Evolutionary conservation across 768 basidiomycete species (phyloP).

Genomic region (Lanmaoa pseudosensibilis): DNA sequence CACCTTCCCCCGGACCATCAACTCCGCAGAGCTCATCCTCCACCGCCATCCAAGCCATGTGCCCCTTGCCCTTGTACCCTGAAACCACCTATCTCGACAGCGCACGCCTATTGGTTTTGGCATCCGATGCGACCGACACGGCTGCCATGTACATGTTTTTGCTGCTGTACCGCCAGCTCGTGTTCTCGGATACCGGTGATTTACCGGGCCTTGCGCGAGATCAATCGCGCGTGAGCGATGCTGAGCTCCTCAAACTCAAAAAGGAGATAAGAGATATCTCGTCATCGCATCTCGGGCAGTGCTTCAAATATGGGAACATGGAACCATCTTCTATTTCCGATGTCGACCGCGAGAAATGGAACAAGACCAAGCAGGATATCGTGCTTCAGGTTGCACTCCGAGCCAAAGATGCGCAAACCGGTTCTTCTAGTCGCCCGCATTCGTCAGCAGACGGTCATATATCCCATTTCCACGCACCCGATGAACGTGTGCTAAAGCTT

Average conservation of each 20-base stretch:
- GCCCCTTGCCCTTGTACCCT: conserved; percentile 51
- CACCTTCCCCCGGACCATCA: conserved; percentile 41
- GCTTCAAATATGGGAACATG: conserved; percentile 43
- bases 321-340: conserved; percentile 27
- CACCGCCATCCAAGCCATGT: conserved; percentile 33
- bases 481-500: conserved; percentile 53
- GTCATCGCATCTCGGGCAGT: conserved; percentile 59
- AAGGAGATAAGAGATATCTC: conserved; percentile 71
- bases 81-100: conserved; percentile 84
- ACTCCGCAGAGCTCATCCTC: conserved; percentile 30
- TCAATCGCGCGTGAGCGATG: conserved; percentile 46
- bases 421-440: conserved; percentile 25
- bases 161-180: conserved; percentile 75
- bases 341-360: conserved; percentile 53
- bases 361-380: conserved; percentile 58
- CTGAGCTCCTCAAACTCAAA: conserved; percentile 61
- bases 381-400: conserved; percentile 75
- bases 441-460: conserved; percentile 29
- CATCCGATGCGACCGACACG: conserved; percentile 72
- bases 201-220: conserved; percentile 28
- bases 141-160: conserved; percentile 78
- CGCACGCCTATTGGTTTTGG: conserved; percentile 62
- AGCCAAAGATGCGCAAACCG: conserved; percentile 47
- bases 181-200: conserved; percentile 47
- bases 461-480: conserved; percentile 37